Base-by-base conservation (phyloP, 441 rosid species). In the Kokia cookei region DNA sequence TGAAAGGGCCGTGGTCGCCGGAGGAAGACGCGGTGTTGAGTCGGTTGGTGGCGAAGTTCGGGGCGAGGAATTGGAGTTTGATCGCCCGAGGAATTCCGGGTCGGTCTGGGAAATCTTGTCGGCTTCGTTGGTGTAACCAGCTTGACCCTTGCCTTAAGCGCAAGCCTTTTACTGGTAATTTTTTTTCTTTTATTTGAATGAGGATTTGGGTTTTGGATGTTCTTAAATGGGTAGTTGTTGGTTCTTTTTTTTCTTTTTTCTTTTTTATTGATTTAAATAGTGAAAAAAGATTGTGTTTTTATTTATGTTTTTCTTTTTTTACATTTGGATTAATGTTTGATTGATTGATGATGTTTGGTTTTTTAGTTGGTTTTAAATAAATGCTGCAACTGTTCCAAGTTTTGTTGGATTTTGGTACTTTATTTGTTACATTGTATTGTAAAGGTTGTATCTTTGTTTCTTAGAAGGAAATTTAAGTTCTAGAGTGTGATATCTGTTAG, bases 111-210 rank as follows among this genome's bases (percentile, higher is more conserved):
- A 94, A 93, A 86, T 93, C 99, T 2, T 94, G 97, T 69, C 90
- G 99, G 50, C 93, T 91, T 63, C 81, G 96, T 19, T 93, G 99
- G 98, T 91, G 97, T 76, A 92, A 94, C 81, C 97, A 94, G 86
- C 97, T 94, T 66, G 96, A 94, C 70, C 99, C 97, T 80, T 82
- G 86, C 75, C 90, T 94, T 66, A 91, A 89, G 83, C 89, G 92
- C 48, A 94, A 91, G 81, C 97, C 97, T 71, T 93, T 94, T 81
- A 87, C 92, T 64, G 97, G 98, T 90, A 74, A 58, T 22, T 7
- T 22, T 3, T 69, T 1, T 65, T 1, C 22, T 3, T 26, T 15
- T 47, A 35, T 53, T 43, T n/a, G 10, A 54, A 35, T 12, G 47
- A 48, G 22, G 35, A 26, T 43, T 73, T 67, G 62, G 62, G 57